Conservation (phyloP, 1,139 yeast species). For the Hyphopichia fennica region DNA sequence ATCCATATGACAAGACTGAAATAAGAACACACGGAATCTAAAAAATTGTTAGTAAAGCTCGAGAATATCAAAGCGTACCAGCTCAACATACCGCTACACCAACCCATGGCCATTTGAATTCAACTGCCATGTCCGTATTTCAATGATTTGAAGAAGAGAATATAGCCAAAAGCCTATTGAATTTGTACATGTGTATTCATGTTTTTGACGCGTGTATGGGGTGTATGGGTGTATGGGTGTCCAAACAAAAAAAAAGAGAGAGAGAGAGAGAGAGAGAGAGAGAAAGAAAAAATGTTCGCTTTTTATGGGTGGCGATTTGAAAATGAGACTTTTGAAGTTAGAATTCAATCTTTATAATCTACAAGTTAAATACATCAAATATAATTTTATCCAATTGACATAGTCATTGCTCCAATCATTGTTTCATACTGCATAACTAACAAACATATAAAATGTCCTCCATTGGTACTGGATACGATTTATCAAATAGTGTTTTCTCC, state of each 20-base stretch:
- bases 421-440: not conserved
- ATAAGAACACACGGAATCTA: constrained; percentile 70
- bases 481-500: constrained; percentile 85
- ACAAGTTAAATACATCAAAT: not conserved
- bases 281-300: too few relatives aligned
- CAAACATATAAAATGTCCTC: constrained; percentile 56
- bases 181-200: not conserved
- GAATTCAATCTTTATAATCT: not conserved
- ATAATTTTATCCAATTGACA: not conserved
- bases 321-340: not conserved
- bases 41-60: not conserved
- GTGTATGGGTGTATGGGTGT: not conserved
- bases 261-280: too few relatives aligned
- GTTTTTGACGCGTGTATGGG: not conserved
- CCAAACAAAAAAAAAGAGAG: too few relatives aligned
- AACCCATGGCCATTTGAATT: constrained; percentile 57
- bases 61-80: not conserved
- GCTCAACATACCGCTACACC: constrained; percentile 49
- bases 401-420: not conserved
- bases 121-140: constrained; percentile 26
- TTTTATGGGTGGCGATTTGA: constrained; percentile 1
- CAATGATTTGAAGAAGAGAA: too few relatives aligned
- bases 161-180: too few relatives aligned
- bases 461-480: constrained; percentile 96
- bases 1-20: constrained; percentile 59